phyloP scores from a whole-genome alignment of 441 rosid species.

The Populus hybrid region DNA sequence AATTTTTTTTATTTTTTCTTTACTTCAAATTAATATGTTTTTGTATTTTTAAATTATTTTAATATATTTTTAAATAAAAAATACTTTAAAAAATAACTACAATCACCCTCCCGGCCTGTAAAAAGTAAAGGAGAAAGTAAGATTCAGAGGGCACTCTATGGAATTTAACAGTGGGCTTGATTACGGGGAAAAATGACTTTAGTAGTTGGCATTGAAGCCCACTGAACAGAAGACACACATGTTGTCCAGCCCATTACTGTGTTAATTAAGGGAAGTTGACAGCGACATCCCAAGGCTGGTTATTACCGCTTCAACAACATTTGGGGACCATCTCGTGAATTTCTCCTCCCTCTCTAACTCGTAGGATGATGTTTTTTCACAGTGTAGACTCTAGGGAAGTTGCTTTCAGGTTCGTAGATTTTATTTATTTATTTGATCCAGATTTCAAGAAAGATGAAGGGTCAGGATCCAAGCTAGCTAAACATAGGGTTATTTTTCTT shows the following conservation, averaged over 20 bases:
- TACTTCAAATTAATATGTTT: too few relatives aligned
- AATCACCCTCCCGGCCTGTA: rapidly evolving
- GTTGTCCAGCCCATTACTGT: slow-evolving; percentile 47
- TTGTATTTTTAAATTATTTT: too few relatives aligned
- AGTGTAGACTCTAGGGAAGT: too few relatives aligned
- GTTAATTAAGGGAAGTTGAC: slow-evolving; percentile 24
- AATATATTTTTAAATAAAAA: too few relatives aligned
- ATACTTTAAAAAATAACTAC: too few relatives aligned
- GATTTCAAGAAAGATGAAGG: neutral
- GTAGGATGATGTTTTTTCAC: too few relatives aligned
- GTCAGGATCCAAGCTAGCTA: neutral
- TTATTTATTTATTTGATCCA: neutral
- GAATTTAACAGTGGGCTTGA: neutral
- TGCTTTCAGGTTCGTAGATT: too few relatives aligned
- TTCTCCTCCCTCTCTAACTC: neutral
- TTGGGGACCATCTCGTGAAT: neutral
- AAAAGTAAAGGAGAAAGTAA: too few relatives aligned
- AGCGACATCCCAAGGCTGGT: too few relatives aligned
- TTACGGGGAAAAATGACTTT: neutral
- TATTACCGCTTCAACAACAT: neutral
- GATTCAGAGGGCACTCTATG: neutral
- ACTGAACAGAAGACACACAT: slow-evolving; percentile 7
- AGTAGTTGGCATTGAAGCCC: neutral
- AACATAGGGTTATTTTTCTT: neutral
- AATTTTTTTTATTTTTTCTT: too few relatives aligned